A percentile compares a stretch with the other conserved stretches of the same genome.
Conservation (phyloP, 257 asterid species). For the Craterostigma plantagineum region DNA sequence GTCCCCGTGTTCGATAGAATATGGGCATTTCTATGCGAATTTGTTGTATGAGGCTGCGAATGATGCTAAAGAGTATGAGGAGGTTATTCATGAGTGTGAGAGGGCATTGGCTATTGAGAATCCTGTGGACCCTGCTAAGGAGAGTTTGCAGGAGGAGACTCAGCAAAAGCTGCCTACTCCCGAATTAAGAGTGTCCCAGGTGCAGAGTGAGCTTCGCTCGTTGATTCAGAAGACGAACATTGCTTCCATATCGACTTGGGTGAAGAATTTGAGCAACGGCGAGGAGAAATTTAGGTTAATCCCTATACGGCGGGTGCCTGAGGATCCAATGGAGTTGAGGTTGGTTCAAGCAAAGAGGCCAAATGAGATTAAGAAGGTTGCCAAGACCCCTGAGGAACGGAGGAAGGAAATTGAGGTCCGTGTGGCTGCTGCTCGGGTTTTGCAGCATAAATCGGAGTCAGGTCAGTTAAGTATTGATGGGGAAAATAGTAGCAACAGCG, state of each 20-base stretch:
- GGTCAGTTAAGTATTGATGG: slow-evolving; percentile 20
- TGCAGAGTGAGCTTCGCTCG: slow-evolving; percentile 43
- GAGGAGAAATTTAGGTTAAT: slow-evolving; percentile 61
- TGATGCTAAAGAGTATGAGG: slow-evolving; percentile 61
- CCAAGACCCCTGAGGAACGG: slow-evolving; percentile 63
- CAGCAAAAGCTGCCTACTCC: slow-evolving; percentile 47
- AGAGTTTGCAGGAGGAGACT: slow-evolving; percentile 63
- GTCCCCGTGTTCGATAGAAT: slow-evolving; percentile 65
- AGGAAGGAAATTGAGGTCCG: slow-evolving; percentile 80
- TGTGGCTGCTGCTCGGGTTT: slow-evolving; percentile 68
- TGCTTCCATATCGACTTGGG: slow-evolving; percentile 59
- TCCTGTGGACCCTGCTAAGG: slow-evolving; percentile 81
- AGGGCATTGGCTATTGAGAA: slow-evolving; percentile 59
- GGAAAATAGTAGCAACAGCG: slow-evolving; percentile 14
- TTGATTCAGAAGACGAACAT: slow-evolving; percentile 67
- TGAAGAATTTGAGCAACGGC: slow-evolving; percentile 52
- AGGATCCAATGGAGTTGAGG: slow-evolving; percentile 70
- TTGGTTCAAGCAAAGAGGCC: slow-evolving; percentile 47
- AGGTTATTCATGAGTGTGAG: slow-evolving; percentile 67
- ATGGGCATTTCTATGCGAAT: slow-evolving; percentile 62
- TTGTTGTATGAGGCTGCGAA: slow-evolving; percentile 50
- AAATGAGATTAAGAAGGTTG: slow-evolving; percentile 59
- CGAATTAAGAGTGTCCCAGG: slow-evolving; percentile 36
- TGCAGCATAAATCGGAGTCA: slow-evolving; percentile 54
- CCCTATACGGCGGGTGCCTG: slow-evolving; percentile 50